These are phyloP conservation scores for Neurospora crassa DNA, from an alignment of 2,329 filamentous ascomycete species.

Conservation along the genomic window DNA sequence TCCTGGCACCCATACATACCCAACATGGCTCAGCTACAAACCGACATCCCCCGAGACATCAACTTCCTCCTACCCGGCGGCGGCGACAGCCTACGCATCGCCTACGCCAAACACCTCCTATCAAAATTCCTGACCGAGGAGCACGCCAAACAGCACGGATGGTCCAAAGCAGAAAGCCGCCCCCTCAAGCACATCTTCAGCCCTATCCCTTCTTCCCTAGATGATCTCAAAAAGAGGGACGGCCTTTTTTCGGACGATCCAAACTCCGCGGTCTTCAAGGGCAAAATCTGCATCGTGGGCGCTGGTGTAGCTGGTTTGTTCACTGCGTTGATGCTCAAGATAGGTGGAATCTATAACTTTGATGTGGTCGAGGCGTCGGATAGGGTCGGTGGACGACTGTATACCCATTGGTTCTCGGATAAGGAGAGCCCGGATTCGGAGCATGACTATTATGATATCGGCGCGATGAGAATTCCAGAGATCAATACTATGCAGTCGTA, in stretches of 20 bases:
- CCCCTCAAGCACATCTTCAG: background rate
- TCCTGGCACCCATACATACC: background rate
- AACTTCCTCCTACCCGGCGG: background rate
- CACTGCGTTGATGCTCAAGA: constrained; percentile 25
- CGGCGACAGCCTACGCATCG: background rate
- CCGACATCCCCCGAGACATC: background rate
- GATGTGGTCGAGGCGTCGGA: constrained; percentile 27
- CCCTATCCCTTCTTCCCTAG: background rate
- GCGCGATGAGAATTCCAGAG: constrained; percentile 30
- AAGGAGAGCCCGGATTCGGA: background rate
- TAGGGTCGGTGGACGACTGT: constrained; percentile 26
- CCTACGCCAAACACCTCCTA: background rate
- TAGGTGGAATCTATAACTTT: constrained; percentile 16
- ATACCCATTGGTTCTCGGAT: constrained; percentile 24
- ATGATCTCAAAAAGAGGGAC: background rate
- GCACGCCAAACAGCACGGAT: background rate
- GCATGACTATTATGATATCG: constrained; percentile 32
- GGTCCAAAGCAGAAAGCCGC: background rate
- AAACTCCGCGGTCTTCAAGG: background rate
- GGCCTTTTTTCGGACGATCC: background rate
- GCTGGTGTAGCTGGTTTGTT: constrained; percentile 27
- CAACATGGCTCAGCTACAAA: background rate
- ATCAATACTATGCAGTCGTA: constrained; percentile 20
- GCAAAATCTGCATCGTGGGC: constrained; percentile 25
- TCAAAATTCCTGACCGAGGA: background rate